Base-by-base conservation (phyloP, 768 basidiomycete species). In the Termitomyces eurrhizus region DNA sequence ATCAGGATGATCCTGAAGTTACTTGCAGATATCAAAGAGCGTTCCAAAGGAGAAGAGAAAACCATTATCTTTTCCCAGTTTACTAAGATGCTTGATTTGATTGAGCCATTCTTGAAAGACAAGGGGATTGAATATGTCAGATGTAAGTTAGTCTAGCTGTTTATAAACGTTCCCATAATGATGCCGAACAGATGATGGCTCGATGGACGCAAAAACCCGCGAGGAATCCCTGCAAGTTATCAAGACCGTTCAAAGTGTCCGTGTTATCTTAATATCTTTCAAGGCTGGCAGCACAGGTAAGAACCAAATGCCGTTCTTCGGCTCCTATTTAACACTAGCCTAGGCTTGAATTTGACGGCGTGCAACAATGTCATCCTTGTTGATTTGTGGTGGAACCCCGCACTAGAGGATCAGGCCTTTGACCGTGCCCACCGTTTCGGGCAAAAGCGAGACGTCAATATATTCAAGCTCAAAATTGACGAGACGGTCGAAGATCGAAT, bases 41-140 rank as follows among this genome's bases (percentile, higher is more conserved):
- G 83, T 55, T 79, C 84, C 12, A 73, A 82, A 14, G 71, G 79
- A 16, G 73, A 77, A 62, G 93, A 97, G 70, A 99, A 98, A 81
- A 96, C 95, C 0, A 98, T 98, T 64, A 87, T 99, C 24, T 98
- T 98, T 70, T 95, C 93, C 0, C 95, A 97, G 69, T 93, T 93
- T 63, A 98, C 96, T 1, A 80, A 82, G 56, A 86, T 92, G 90
- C 76, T 99, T 62, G 86, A 95, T 71, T 70, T 98, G 58, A 80
- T 97, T 49, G 85, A 95, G 73, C 90, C 89, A 0, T 97, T 97
- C 75, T 77, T 99, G 73, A 77, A 76, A 33, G 80, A 83, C 3
- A 77, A 80, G 13, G 84, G 85, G 0, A 78, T 95, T 66, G 80
- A 82, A 62, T 95, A 83, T 70, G 90, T 90, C 33, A 84, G 95